A percentile compares a stretch with the other conserved stretches of the same genome.
Conservation (phyloP, 371 early-diverging fungal genomes). For the Batkoa obscura region DNA sequence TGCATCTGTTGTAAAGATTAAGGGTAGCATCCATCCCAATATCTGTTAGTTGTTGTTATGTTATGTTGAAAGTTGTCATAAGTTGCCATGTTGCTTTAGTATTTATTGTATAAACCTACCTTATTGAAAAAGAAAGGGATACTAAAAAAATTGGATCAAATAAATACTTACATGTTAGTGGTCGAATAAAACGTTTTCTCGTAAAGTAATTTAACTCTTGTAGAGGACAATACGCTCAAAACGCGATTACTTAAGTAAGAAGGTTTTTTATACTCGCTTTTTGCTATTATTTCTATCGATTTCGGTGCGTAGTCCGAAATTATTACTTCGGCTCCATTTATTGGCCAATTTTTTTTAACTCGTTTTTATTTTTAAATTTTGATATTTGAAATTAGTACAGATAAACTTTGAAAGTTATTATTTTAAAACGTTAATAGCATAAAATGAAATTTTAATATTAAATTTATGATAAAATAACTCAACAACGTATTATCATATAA, state of each 20-base stretch:
- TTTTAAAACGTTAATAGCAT: no score
- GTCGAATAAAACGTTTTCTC: not conserved
- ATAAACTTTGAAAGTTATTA: no score
- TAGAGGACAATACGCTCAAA: conserved; percentile 5
- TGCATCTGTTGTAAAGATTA: no score
- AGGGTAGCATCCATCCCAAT: no score
- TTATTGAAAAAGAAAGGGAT: not conserved
- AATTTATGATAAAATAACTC: no score
- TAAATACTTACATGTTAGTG: not conserved
- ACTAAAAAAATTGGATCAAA: not conserved
- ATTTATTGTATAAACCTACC: not conserved
- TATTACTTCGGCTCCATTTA: not conserved
- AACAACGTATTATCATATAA: no score
- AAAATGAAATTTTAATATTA: no score
- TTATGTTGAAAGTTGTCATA: not conserved
- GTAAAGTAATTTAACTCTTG: conserved; percentile 3
- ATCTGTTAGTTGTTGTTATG: no score
- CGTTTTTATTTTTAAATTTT: no score
- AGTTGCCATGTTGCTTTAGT: not conserved
- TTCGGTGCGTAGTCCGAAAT: not conserved
- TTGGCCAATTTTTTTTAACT: not conserved
- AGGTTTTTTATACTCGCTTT: not conserved
- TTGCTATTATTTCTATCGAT: not conserved
- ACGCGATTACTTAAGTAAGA: not conserved
- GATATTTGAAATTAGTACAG: no score